These are phyloP conservation scores for Candida easanensis DNA, from an alignment of 805 yeast genomes.

Conservation along the genomic window DNA sequence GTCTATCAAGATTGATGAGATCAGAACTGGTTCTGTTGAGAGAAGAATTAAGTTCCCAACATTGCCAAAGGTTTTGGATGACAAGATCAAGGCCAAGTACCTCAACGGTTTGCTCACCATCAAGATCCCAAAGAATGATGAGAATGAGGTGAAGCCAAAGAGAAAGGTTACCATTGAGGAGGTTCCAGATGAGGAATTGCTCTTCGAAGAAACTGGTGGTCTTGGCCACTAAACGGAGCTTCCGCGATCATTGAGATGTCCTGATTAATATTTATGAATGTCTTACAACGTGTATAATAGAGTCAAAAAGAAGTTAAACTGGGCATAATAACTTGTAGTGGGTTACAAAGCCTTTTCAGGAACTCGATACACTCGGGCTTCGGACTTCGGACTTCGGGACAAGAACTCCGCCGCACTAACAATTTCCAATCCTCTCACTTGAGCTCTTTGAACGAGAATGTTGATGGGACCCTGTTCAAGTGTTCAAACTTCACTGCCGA, in stretches of 20 bases:
- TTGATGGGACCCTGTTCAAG: no score
- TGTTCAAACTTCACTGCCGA: no score
- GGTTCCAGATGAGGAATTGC: conserved; percentile 47
- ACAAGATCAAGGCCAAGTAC: conserved; percentile 50
- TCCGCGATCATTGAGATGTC: background rate
- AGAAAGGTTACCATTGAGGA: conserved; percentile 45
- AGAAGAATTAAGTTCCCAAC: conserved; percentile 56
- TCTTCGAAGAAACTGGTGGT: conserved; percentile 34
- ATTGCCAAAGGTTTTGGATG: conserved; percentile 50
- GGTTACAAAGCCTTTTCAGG: no score
- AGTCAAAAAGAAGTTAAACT: no score
- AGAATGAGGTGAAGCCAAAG: conserved; percentile 36
- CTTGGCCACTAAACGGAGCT: conserved; percentile 1
- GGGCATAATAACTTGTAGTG: no score
- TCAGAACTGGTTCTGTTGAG: conserved; percentile 55
- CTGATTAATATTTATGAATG: background rate
- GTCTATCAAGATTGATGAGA: conserved; percentile 46
- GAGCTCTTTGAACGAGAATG: no score
- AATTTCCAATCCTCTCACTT: no score
- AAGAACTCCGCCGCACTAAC: no score
- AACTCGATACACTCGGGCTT: no score
- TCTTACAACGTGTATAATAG: background rate
- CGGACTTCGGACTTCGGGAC: no score
- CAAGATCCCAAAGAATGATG: conserved; percentile 44
- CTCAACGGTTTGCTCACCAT: conserved; percentile 53